phyloP scores from a whole-genome alignment of 1,139 yeast genomes.

The Taphrina flavorubra region DNA sequence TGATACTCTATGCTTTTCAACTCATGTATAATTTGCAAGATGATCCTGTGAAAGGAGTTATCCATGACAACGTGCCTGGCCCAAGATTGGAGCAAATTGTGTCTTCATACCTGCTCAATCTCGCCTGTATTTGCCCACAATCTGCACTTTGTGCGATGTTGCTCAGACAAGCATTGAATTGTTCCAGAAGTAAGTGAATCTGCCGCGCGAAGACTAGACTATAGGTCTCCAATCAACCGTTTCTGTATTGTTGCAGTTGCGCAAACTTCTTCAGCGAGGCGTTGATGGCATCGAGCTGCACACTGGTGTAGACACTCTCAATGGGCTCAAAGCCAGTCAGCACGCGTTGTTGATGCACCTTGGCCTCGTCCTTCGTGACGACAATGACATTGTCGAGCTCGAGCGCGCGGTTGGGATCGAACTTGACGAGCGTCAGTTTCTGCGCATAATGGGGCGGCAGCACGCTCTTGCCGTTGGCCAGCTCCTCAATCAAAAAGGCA shows the following conservation, averaged over 20 bases:
- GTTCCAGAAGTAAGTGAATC: too few relatives aligned
- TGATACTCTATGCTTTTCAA: too few relatives aligned
- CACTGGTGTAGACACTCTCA: slow-evolving; percentile 11
- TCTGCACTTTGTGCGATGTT: too few relatives aligned
- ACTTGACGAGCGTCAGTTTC: slow-evolving; percentile 74
- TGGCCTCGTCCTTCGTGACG: slow-evolving; percentile 87
- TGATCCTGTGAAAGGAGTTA: too few relatives aligned
- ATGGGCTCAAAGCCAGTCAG: slow-evolving; percentile 1
- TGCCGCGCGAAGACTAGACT: too few relatives aligned
- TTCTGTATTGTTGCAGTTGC: slow-evolving; percentile 4
- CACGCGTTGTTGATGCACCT: slow-evolving; percentile 55
- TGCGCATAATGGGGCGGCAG: slow-evolving; percentile 61
- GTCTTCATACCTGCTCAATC: too few relatives aligned
- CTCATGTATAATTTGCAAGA: too few relatives aligned
- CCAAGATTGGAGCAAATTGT: too few relatives aligned
- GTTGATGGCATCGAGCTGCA: slow-evolving; percentile 4
- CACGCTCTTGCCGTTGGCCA: slow-evolving; percentile 89
- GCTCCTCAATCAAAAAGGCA: slow-evolving; percentile 86
- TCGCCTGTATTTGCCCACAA: too few relatives aligned
- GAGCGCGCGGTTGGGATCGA: slow-evolving; percentile 67
- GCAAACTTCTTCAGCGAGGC: slow-evolving; percentile 1
- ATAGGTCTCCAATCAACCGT: not conserved
- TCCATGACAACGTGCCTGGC: too few relatives aligned
- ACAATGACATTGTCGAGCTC: slow-evolving; percentile 77
- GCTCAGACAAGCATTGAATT: too few relatives aligned